Evolutionary conservation across 2,329 filamentous ascomycete genomes (phyloP).

Genomic region (Apiospora malaysiana): DNA sequence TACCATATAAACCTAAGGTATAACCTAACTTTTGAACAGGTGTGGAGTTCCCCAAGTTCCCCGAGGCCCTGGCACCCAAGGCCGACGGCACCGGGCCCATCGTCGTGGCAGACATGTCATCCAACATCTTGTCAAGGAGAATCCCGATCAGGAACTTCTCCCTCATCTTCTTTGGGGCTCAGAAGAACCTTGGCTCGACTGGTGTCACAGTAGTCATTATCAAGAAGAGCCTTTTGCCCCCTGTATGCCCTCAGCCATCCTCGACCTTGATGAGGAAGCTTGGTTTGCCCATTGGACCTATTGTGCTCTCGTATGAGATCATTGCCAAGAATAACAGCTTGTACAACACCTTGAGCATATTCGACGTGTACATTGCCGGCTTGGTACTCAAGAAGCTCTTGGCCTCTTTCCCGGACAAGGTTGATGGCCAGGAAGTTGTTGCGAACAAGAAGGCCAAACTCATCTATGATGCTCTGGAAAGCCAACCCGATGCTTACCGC

Average conservation of each 20-base stretch:
- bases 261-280: conserved; percentile 74
- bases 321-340: conserved; percentile 93
- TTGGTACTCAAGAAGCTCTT: conserved; percentile 83
- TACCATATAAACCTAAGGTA: no score
- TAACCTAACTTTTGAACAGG: no score
- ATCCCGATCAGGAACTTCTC: conserved; percentile 82
- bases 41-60: conserved; percentile 84
- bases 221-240: conserved; percentile 79
- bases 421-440: conserved; percentile 77
- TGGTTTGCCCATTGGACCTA: conserved; percentile 77
- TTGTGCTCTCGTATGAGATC: conserved; percentile 81
- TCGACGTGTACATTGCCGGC: conserved; percentile 89
- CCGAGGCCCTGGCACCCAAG: conserved; percentile 64
- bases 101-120: conserved; percentile 91
- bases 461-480: conserved; percentile 81
- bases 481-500: conserved; percentile 73
- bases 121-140: conserved; percentile 85
- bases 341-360: conserved; percentile 95
- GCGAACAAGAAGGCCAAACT: conserved; percentile 75
- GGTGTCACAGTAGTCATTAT: conserved; percentile 88
- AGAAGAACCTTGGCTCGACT: conserved; percentile 90
- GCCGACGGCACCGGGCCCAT: conserved; percentile 70
- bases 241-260: conserved; percentile 67
- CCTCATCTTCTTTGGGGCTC: conserved; percentile 88
- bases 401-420: conserved; percentile 67